Base-by-base conservation (phyloP, 352 stramenopile genomes). In the Phytophthora palmivora region DNA sequence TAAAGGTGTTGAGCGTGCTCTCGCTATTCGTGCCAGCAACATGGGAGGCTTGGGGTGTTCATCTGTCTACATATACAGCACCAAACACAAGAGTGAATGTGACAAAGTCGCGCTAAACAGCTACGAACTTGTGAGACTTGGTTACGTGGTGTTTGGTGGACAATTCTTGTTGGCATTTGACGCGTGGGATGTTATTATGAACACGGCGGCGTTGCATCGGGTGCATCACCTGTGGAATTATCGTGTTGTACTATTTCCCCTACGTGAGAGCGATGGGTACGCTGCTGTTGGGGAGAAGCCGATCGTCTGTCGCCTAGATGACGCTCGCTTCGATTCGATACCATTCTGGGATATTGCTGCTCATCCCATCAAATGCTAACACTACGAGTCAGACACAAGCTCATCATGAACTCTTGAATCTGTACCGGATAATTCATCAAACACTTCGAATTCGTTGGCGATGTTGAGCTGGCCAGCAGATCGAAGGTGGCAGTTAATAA, bases 51-150 rank as follows among this genome's bases (percentile, higher is more conserved):
- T 70, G 30, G 67, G 66, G 33, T 54, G 14, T 24, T 76, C 67
- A 10, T 41, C 32, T 0, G 42, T 76, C 18, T 79, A 74, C 53
- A 60, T 72, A 45, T 63, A 70, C 32, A 26, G 10, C 45, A 48
- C 14, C 38, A 26, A 42, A 66, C 11, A 14, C 12, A 57, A 57
- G 7, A 33, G 28, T 6, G 51, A 56, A 3, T 53, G 28, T 2
- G 19, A 9, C 2, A 72, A 69, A 43, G 18, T 66, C 9, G 49
- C 54, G 6, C 32, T 78, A 2, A 72, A 71, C 22, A 66, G 69
- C 52, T 79, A 79, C 39, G 73, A 82, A 38, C 52, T 82, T 6
- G 63, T 77, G 21, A 54, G 67, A 10, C 41, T 82, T 16, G 67
- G 70, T 12, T 79, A 79, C 34, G 58, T 78, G 9, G 67, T 78